Evolutionary conservation across 1,139 yeast genomes (phyloP).

Genomic region (Protomyces gravidus): DNA sequence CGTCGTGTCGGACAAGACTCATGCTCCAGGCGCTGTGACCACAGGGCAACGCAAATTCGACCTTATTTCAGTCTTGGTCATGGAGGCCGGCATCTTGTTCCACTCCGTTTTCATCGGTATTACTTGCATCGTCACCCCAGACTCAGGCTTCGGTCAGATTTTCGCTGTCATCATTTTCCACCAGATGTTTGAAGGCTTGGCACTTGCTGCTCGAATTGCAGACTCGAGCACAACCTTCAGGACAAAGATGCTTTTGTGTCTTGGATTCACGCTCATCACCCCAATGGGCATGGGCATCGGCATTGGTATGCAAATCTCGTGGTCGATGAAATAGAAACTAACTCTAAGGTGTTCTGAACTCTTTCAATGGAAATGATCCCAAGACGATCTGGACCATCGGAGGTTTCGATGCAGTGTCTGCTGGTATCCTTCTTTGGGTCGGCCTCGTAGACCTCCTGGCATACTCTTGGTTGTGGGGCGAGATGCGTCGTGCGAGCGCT

Average conservation of each 20-base stretch:
- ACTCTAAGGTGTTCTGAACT: conserved; percentile 63
- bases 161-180: conserved; percentile 82
- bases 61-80: conserved; percentile 40
- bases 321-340: too few species aligned
- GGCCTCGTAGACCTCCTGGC: conserved; percentile 86
- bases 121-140: conserved; percentile 59
- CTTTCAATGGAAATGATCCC: conserved; percentile 54
- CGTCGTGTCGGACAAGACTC: neutral
- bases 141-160: conserved; percentile 68
- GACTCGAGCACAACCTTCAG: conserved; percentile 45
- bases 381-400: conserved; percentile 69
- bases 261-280: conserved; percentile 66
- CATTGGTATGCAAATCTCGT: too few species aligned
- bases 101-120: conserved; percentile 79
- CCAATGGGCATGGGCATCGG: conserved; percentile 86
- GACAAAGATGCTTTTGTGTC: conserved; percentile 57
- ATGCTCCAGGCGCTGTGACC: neutral
- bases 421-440: conserved; percentile 80
- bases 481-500: conserved; percentile 35
- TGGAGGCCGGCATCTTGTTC: conserved; percentile 76
- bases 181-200: conserved; percentile 89
- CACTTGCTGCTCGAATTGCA: conserved; percentile 82
- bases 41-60: conserved; percentile 27
- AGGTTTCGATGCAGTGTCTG: conserved; percentile 72
- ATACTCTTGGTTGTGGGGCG: conserved; percentile 73